Percentiles rank a stretch among this genome's conserved stretches.
These are phyloP conservation scores for Vitis riparia DNA, from an alignment of 164 flowering plant species.

Conservation along the genomic window DNA sequence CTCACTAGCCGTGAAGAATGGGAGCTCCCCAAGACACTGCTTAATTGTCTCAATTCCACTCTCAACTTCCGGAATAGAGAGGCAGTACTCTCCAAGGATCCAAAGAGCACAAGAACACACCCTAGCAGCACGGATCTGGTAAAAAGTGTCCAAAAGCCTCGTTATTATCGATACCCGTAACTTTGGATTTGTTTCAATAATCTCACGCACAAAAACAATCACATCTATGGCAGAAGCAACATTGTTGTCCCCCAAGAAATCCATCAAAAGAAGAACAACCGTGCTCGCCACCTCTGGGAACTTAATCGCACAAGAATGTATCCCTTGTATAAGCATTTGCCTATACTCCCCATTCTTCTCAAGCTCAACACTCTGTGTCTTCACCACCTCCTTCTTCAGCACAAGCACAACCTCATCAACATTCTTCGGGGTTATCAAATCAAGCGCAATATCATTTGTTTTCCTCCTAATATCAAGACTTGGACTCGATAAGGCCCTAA, in stretches of 20 bases:
- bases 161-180: conserved; percentile 84
- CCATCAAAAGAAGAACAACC: conserved; percentile 95
- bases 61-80: conserved; percentile 89
- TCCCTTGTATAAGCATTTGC: conserved; percentile 95
- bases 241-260: conserved; percentile 90
- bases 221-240: conserved; percentile 93
- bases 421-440: conserved; percentile 79
- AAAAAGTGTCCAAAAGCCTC: conserved; percentile 85
- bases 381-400: conserved; percentile 93
- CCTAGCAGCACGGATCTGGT: conserved; percentile 85
- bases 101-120: conserved; percentile 95
- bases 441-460: conserved; percentile 85
- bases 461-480: conserved; percentile 86
- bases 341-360: conserved; percentile 96
- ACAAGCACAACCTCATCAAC: conserved; percentile 85
- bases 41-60: conserved; percentile 77
- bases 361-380: conserved; percentile 84
- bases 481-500: conserved; percentile 86
- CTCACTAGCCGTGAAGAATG: conserved; percentile 70
- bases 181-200: conserved; percentile 86
- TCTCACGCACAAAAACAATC: conserved; percentile 84
- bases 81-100: conserved; percentile 91
- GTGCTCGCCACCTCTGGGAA: conserved; percentile 97
- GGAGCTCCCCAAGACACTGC: conserved; percentile 94
- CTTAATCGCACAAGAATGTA: conserved; percentile 88